A percentile compares a stretch with the other conserved stretches of the same genome.
phyloP scores from a whole-genome alignment of 2,329 filamentous ascomycete genomes.

The Neofusicoccum cordaticola region DNA sequence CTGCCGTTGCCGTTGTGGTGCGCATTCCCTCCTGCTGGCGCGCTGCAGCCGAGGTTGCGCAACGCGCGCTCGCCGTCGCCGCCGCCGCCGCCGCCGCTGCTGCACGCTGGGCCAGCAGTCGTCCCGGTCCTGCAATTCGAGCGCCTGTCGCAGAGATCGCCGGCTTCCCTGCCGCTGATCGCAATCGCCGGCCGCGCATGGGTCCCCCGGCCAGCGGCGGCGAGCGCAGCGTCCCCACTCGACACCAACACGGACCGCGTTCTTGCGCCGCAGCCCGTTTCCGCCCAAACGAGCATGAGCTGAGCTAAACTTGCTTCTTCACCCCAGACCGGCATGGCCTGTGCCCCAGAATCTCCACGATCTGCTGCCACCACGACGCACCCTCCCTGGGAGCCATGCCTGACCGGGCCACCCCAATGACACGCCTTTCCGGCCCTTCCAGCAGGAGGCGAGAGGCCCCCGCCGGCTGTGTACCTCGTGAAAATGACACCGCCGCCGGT shows the following conservation, averaged over 20 bases:
- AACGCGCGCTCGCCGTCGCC: background rate
- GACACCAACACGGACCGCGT: background rate
- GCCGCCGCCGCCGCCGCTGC: background rate
- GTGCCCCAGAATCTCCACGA: background rate
- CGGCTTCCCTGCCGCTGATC: constrained; percentile 14
- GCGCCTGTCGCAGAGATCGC: background rate
- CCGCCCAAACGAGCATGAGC: background rate
- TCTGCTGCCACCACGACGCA: background rate
- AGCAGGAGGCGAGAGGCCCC: background rate
- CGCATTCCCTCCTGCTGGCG: background rate
- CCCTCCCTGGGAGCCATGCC: background rate
- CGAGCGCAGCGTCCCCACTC: background rate
- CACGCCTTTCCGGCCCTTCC: background rate
- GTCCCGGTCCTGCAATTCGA: constrained; percentile 8
- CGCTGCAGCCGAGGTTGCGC: constrained; percentile 5
- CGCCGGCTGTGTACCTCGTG: background rate
- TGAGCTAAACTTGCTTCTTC: constrained; percentile 2
- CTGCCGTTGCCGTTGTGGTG: background rate
- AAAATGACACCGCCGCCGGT: constrained; percentile 15
- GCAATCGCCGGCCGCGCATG: background rate
- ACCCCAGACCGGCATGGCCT: background rate
- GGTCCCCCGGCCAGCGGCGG: background rate
- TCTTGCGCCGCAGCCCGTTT: background rate
- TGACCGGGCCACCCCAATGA: background rate
- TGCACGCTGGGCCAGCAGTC: background rate